These are phyloP conservation scores for Erythrobasidium yunnanense DNA, from an alignment of 768 basidiomycete species.

Conservation along the genomic window DNA sequence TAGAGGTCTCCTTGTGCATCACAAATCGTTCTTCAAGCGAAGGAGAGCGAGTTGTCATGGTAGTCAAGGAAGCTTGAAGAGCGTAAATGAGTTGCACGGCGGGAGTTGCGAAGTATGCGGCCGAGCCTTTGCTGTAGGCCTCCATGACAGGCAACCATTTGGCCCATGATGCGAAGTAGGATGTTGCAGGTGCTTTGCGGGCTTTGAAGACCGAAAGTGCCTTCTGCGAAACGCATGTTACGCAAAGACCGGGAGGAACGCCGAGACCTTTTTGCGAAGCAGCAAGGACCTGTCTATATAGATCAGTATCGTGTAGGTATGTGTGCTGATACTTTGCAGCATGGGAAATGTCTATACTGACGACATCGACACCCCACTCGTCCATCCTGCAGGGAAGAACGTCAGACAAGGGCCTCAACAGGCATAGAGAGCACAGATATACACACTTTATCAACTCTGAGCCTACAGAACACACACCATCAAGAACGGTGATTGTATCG, in stretches of 20 bases:
- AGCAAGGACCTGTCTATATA: conserved; percentile 48
- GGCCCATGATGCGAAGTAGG: conserved; percentile 55
- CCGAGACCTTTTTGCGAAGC: conserved; percentile 89
- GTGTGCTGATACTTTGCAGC: no score
- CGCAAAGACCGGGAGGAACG: conserved; percentile 80
- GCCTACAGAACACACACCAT: conserved; percentile 93
- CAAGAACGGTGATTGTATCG: conserved; percentile 70
- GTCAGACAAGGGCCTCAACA: no score
- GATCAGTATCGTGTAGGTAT: no score
- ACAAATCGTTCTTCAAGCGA: conserved; percentile 69
- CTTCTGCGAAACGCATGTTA: conserved; percentile 66
- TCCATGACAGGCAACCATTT: conserved; percentile 56
- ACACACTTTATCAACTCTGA: conserved; percentile 94
- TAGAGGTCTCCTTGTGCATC: conserved; percentile 59
- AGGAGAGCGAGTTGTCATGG: conserved; percentile 53
- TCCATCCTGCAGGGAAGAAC: no score
- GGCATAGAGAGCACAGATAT: no score
- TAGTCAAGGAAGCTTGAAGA: conserved; percentile 64
- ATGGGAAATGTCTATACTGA: no score
- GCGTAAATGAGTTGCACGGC: conserved; percentile 72
- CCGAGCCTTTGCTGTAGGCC: conserved; percentile 67
- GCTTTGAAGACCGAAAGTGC: conserved; percentile 61
- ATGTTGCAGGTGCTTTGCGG: conserved; percentile 44
- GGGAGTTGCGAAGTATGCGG: conserved; percentile 84
- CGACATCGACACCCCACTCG: conserved; percentile 81